phyloP scores from a whole-genome alignment of 192 early-diverging fungal genomes.

The Lobosporangium transversale region DNA sequence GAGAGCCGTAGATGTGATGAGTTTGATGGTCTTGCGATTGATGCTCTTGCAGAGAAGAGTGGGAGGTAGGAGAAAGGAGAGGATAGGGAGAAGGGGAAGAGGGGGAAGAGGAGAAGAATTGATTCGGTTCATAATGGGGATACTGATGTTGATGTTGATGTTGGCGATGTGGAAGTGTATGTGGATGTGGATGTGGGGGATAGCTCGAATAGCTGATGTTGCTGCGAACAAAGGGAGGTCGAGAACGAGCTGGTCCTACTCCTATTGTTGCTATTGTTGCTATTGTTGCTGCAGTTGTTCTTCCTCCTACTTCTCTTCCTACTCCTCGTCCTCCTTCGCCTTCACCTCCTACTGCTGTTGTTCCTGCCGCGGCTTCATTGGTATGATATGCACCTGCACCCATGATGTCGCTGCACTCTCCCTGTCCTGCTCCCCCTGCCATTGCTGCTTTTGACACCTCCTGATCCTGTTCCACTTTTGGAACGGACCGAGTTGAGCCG shows the following conservation, averaged over 20 bases:
- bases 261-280: not conserved
- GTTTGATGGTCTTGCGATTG: not conserved
- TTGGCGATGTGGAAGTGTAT: too few relatives aligned
- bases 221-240: not conserved
- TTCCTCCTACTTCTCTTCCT: not conserved
- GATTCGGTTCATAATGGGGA: slow-evolving; percentile 7
- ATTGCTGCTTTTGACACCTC: slow-evolving; percentile 20
- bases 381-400: slow-evolving; percentile 39
- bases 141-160: not conserved
- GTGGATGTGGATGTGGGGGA: too few relatives aligned
- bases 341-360: slow-evolving; percentile 18
- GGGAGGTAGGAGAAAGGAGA: slow-evolving; percentile 10
- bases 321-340: slow-evolving; percentile 11
- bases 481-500: slow-evolving; percentile 5
- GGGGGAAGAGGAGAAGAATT: slow-evolving; percentile 8
- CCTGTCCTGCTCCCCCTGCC: slow-evolving; percentile 18
- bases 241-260: slow-evolving; percentile 2
- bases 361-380: slow-evolving; percentile 15
- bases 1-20: slow-evolving; percentile 1
- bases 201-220: slow-evolving; percentile 1
- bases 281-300: slow-evolving; percentile 4
- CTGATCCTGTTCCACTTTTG: slow-evolving; percentile 26
- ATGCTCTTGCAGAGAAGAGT: not conserved
- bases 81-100: slow-evolving; percentile 8
- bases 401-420: slow-evolving; percentile 37